Evolutionary conservation across 2,329 filamentous ascomycete species (phyloP).

Genomic region (Dendrostoma leiphaemia): DNA sequence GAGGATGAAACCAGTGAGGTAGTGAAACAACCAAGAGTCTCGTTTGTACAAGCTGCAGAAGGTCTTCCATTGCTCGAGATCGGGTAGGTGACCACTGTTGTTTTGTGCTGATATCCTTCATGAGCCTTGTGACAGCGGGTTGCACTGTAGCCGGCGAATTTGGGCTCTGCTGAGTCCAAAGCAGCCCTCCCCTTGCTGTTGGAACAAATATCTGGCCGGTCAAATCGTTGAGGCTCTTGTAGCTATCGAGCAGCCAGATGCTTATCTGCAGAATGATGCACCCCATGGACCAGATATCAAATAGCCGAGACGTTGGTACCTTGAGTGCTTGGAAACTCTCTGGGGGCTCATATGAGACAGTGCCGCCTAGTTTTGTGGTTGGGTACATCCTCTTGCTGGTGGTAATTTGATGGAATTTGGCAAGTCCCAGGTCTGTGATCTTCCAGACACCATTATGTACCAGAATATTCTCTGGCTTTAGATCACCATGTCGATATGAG

Average conservation of each 20-base stretch:
- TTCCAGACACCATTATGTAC: not conserved
- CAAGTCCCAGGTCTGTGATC: not conserved
- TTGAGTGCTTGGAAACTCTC: not conserved
- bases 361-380: not conserved
- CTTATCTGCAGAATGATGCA: constrained; percentile 29
- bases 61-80: too few species aligned
- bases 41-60: too few species aligned
- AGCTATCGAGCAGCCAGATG: constrained; percentile 28
- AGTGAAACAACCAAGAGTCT: too few species aligned
- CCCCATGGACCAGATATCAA: constrained; percentile 31
- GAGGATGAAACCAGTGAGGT: too few species aligned
- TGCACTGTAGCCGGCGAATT: too few species aligned
- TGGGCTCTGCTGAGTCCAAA: too few species aligned
- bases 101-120: too few species aligned
- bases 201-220: too few species aligned
- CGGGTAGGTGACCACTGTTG: too few species aligned
- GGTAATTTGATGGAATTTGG: not conserved
- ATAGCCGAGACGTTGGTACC: constrained; percentile 13
- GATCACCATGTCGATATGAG: constrained; percentile 1
- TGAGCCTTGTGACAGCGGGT: too few species aligned
- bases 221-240: too few species aligned
- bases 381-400: not conserved
- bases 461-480: constrained; percentile 13
- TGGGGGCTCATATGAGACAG: not conserved
- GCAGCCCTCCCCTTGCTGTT: too few species aligned